Conservation (phyloP, 2,329 filamentous ascomycete genomes). For the Pseudopithomyces chartarum region DNA sequence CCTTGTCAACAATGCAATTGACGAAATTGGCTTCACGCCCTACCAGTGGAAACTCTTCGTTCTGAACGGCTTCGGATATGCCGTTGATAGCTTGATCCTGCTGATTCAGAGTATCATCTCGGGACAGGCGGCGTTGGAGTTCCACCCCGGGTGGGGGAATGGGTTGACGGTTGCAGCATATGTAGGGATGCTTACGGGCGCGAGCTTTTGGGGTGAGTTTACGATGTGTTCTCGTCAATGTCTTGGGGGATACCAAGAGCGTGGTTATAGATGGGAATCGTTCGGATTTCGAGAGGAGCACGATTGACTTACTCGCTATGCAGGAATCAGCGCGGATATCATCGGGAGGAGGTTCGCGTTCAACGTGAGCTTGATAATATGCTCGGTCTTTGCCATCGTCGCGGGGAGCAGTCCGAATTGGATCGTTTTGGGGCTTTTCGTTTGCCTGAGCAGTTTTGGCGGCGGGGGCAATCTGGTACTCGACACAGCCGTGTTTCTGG, state of each 20-base stretch:
- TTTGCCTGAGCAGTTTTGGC: conserved; percentile 67
- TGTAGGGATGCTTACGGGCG: conserved; percentile 60
- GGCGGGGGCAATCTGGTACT: conserved; percentile 67
- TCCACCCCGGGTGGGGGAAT: conserved; percentile 59
- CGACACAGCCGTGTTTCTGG: conserved; percentile 65
- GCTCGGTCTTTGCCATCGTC: conserved; percentile 64
- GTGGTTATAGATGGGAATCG: background rate
- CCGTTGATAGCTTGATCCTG: conserved; percentile 61
- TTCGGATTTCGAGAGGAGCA: too few species aligned
- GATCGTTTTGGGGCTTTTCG: conserved; percentile 67
- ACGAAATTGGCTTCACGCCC: conserved; percentile 58
- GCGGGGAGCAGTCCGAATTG: conserved; percentile 72
- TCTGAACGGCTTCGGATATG: conserved; percentile 66
- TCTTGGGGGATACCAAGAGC: background rate
- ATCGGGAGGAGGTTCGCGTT: conserved; percentile 72
- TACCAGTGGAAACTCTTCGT: conserved; percentile 65
- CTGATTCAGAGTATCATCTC: conserved; percentile 69
- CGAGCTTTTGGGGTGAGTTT: conserved; percentile 65
- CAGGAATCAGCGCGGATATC: conserved; percentile 65
- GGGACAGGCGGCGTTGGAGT: conserved; percentile 62
- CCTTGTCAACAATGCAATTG: conserved; percentile 67
- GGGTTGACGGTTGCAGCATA: conserved; percentile 68
- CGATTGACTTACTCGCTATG: background rate
- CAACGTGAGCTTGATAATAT: conserved; percentile 69
- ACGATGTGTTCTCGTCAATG: too few species aligned